Base-by-base conservation (phyloP, 768 basidiomycete species). In the Mycena floridula region DNA sequence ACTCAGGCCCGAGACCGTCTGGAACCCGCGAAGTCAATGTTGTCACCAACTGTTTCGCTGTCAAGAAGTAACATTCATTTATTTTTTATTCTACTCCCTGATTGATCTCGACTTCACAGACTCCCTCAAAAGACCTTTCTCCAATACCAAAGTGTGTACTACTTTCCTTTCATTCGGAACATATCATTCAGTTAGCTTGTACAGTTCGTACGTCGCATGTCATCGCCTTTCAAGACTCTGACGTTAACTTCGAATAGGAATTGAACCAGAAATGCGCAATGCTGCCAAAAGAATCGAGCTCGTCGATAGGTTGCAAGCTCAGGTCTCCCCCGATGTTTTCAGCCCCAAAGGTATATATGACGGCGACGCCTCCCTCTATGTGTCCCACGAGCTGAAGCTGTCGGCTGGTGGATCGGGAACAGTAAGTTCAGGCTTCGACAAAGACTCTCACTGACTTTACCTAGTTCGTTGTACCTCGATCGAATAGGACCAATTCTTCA, bases 281-380 rank as follows among this genome's bases (percentile, higher is more conserved):
- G 32, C 20, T 15, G 8, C 16, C 6, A 40, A 37, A 36, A 26
- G 46, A n/a, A 23, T 23, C 20, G 26, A 47, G 42, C 18, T 47
- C 3, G 25, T 42, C 27, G 23, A 43, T 28, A 35, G n/a, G 13
- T 16, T 47, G 13, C 42, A 42, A 22, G 37, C 25, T 18, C 13
- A 26, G 5, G 36, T 43, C 30, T 41, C 41, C 16, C 46, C 42
- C 13, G 16, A 47, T 4, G 41, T 43, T 21, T 42, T 43, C 36
- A 23, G 24, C 12, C 43, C 35, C 22, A 37, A 27, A 25, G 44
- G 27, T 18, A n/a, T 45, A 2, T 47, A 43, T 36, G 44, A 44
- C 25, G 25, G 23, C 11, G n/a, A 16, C 13, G 38, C n/a, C 18
- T 13, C 23, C 23, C 22, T 39, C 22, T 39, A 39, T 39, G 38